phyloP scores from a whole-genome alignment of 2,329 filamentous ascomycete species.

The Ascosphaera apis region DNA sequence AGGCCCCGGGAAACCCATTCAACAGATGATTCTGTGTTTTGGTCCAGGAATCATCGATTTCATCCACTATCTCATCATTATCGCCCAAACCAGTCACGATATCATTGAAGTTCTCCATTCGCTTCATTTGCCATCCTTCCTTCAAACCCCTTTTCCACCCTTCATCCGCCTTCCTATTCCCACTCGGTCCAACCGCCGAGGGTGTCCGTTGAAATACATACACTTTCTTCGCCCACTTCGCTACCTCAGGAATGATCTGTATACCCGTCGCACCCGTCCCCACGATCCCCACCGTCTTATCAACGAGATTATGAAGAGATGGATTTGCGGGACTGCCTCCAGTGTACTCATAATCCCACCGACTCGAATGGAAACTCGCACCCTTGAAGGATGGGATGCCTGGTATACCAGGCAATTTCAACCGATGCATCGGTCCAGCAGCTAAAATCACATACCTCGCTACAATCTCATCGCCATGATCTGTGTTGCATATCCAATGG shows the following conservation, averaged over 20 bases:
- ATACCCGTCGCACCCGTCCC: conserved; percentile 24
- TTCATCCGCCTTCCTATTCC: conserved; percentile 9
- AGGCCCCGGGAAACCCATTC: conserved; percentile 1
- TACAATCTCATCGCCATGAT: conserved; percentile 9
- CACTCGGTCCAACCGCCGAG: conserved; percentile 13
- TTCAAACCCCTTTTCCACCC: conserved; percentile 5
- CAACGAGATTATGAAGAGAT: conserved; percentile 17
- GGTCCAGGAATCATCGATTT: conserved; percentile 12
- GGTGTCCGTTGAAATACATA: conserved; percentile 23
- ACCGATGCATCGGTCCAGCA: conserved; percentile 20
- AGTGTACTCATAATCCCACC: conserved; percentile 21
- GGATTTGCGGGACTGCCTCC: conserved; percentile 14
- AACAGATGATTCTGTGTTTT: conserved; percentile 4
- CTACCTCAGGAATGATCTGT: conserved; percentile 19
- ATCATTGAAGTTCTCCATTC: conserved; percentile 11
- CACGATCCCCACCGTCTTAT: conserved; percentile 21
- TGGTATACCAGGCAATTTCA: conserved; percentile 22
- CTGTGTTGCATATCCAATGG: conserved; percentile 12
- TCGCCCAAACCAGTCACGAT: conserved; percentile 8
- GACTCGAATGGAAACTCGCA: conserved; percentile 20
- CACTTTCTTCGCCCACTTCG: conserved; percentile 15
- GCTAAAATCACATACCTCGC: conserved; percentile 20
- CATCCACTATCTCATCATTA: no score
- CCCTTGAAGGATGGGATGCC: conserved; percentile 19
- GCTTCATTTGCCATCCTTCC: conserved; percentile 10